phyloP scores from a whole-genome alignment of 1,139 yeast genomes.

The Kodamaea arcana region DNA sequence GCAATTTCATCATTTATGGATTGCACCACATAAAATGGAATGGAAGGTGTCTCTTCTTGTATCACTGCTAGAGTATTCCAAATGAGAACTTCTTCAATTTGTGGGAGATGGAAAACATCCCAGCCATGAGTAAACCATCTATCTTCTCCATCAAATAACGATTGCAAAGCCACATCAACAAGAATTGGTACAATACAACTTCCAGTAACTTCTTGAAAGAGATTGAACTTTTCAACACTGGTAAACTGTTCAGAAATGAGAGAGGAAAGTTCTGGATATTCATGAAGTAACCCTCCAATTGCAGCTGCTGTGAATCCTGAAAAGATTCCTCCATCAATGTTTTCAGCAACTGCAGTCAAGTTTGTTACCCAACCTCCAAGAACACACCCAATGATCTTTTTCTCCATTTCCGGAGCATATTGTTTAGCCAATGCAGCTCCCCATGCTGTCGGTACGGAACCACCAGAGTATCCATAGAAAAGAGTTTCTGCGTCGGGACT shows the following conservation, averaged over 20 bases:
- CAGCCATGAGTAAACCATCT: slow-evolving; percentile 14
- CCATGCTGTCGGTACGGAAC: slow-evolving; percentile 16
- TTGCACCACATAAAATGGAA: slow-evolving; percentile 20
- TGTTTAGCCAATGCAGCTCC: slow-evolving; percentile 14
- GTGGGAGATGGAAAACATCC: slow-evolving; percentile 10
- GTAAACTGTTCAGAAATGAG: not conserved
- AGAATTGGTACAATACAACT: slow-evolving; percentile 7
- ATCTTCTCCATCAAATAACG: slow-evolving; percentile 16
- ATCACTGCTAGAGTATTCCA: slow-evolving; percentile 7
- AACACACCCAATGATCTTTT: slow-evolving; percentile 12
- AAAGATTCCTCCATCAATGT: slow-evolving; percentile 20
- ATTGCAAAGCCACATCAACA: slow-evolving; percentile 9
- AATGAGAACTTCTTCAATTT: slow-evolving; percentile 3
- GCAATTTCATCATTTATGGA: slow-evolving; percentile 17
- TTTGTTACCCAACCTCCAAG: slow-evolving; percentile 14
- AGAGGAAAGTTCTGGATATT: slow-evolving; percentile 17
- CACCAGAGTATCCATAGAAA: slow-evolving; percentile 28
- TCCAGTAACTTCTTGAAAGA: slow-evolving; percentile 1
- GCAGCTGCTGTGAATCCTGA: slow-evolving; percentile 25
- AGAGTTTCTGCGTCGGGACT: slow-evolving; percentile 19
- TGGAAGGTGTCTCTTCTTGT: slow-evolving; percentile 12
- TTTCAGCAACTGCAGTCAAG: slow-evolving; percentile 18
- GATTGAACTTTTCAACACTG: not conserved
- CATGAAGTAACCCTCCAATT: slow-evolving; percentile 23
- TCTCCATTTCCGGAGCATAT: slow-evolving; percentile 16